Percentiles rank a stretch among this genome's conserved stretches.
Conservation (phyloP, 1,139 yeast genomes). For the Schwanniomyces etchellsii region DNA sequence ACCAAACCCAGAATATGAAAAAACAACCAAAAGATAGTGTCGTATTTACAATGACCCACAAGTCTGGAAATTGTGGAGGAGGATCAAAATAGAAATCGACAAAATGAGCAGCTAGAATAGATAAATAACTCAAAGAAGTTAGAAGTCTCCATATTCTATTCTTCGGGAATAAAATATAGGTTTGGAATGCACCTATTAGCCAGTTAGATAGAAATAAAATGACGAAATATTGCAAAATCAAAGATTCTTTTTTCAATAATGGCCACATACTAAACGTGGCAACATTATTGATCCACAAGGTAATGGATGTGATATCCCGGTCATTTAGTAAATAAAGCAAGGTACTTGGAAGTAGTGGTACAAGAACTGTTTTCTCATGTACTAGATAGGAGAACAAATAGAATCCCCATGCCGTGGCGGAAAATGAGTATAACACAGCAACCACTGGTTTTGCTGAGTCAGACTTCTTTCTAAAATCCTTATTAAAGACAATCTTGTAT, state of each 20-base stretch:
- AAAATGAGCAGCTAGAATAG: constrained; percentile 46
- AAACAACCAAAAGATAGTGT: constrained; percentile 73
- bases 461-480: constrained; percentile 9
- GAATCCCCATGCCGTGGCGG: constrained; percentile 83
- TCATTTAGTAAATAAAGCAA: constrained; percentile 58
- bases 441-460: constrained; percentile 8
- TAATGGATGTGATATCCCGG: constrained; percentile 58
- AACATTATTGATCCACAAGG: constrained; percentile 83
- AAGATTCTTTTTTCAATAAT: constrained; percentile 67
- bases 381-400: constrained; percentile 91
- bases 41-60: constrained; percentile 78
- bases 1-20: constrained; percentile 73
- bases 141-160: constrained; percentile 48
- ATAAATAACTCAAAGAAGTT: constrained; percentile 55
- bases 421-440: constrained; percentile 60
- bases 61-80: constrained; percentile 67
- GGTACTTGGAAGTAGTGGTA: constrained; percentile 83
- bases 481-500: constrained; percentile 43
- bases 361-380: constrained; percentile 81
- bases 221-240: constrained; percentile 65
- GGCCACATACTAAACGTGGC: constrained; percentile 89
- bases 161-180: constrained; percentile 24
- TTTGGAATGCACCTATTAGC: constrained; percentile 59
- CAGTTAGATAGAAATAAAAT: constrained; percentile 69
- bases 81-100: constrained; percentile 49